Evolutionary conservation across 1,284 basidiomycete species (phyloP).

Genomic region (Pseudomicrostroma phylloplanum): DNA sequence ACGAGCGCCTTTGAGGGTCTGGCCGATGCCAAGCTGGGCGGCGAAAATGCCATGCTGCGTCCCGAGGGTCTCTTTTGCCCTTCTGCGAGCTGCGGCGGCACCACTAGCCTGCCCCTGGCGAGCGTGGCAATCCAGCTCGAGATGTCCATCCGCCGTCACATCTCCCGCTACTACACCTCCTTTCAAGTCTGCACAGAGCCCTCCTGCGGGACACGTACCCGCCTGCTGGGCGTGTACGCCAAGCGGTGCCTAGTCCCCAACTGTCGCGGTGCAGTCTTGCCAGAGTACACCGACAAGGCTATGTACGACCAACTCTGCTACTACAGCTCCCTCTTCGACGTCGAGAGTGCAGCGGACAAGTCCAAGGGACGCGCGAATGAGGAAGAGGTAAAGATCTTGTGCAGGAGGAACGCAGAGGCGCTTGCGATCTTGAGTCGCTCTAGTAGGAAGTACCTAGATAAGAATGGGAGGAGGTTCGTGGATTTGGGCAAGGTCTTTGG

Average conservation of each 20-base stretch:
- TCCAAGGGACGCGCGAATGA: slow-evolving; percentile 17
- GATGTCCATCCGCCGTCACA: slow-evolving; percentile 68
- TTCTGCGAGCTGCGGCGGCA: slow-evolving; percentile 55
- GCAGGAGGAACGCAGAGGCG: slow-evolving; percentile 21
- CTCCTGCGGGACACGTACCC: slow-evolving; percentile 74
- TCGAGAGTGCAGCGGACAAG: slow-evolving; percentile 9
- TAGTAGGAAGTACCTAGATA: slow-evolving; percentile 31
- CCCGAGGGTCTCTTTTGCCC: slow-evolving; percentile 57
- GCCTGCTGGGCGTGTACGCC: slow-evolving; percentile 87
- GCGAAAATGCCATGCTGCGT: slow-evolving; percentile 15
- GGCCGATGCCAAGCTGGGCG: not conserved
- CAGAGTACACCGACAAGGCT: slow-evolving; percentile 37
- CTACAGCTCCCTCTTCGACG: slow-evolving; percentile 39
- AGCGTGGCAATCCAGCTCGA: slow-evolving; percentile 80
- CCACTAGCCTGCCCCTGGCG: slow-evolving; percentile 56
- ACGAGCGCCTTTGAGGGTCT: slow-evolving; percentile 21
- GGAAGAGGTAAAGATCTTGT: slow-evolving; percentile 21
- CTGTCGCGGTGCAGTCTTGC: slow-evolving; percentile 32
- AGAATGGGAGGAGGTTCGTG: slow-evolving; percentile 43
- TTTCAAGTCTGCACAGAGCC: slow-evolving; percentile 83
- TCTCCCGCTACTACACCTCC: slow-evolving; percentile 78
- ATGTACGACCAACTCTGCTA: slow-evolving; percentile 48
- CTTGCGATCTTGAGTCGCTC: slow-evolving; percentile 14
- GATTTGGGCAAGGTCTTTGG: slow-evolving; percentile 38
- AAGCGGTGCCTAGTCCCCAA: slow-evolving; percentile 51